Evolutionary conservation across 2,329 filamentous ascomycete genomes (phyloP).

Genomic region (Hypoxylon sp.): DNA sequence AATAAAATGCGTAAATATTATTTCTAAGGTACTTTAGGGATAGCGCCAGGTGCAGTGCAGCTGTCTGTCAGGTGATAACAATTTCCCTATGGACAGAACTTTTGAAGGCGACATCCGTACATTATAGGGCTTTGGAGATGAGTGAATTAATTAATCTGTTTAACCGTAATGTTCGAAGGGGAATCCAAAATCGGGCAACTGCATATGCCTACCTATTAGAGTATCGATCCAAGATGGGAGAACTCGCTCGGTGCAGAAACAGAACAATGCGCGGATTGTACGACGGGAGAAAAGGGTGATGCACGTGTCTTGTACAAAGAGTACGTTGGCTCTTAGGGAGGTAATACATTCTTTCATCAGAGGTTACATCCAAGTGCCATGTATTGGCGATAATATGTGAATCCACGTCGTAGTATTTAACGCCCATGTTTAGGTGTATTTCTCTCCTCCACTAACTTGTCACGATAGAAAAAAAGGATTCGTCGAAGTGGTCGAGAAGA

Average conservation of each 20-base stretch:
- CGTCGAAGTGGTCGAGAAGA: not conserved
- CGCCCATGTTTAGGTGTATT: not conserved
- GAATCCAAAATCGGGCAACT: conserved; percentile 11
- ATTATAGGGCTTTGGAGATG: conserved; percentile 2
- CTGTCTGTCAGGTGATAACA: too few species aligned
- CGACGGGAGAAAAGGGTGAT: conserved; percentile 12
- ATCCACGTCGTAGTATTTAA: not conserved
- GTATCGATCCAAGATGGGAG: conserved; percentile 30
- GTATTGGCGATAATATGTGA: conserved; percentile 27
- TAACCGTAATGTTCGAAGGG: conserved; percentile 28
- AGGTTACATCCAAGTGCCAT: not conserved
- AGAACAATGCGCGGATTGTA: conserved; percentile 21
- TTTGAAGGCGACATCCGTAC: too few species aligned
- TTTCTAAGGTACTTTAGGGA: too few species aligned
- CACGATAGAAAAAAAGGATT: not conserved
- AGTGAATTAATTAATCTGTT: conserved; percentile 33
- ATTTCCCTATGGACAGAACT: too few species aligned
- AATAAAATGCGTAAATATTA: too few species aligned
- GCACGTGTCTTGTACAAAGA: conserved; percentile 20
- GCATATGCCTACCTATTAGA: conserved; percentile 31
- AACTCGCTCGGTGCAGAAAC: conserved; percentile 12
- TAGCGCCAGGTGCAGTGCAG: too few species aligned
- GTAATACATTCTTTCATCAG: not conserved
- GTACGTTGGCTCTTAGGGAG: conserved; percentile 13
- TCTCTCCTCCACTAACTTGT: too few species aligned